phyloP scores from a whole-genome alignment of 2,329 filamentous ascomycete species.

The Fusarium sp. region DNA sequence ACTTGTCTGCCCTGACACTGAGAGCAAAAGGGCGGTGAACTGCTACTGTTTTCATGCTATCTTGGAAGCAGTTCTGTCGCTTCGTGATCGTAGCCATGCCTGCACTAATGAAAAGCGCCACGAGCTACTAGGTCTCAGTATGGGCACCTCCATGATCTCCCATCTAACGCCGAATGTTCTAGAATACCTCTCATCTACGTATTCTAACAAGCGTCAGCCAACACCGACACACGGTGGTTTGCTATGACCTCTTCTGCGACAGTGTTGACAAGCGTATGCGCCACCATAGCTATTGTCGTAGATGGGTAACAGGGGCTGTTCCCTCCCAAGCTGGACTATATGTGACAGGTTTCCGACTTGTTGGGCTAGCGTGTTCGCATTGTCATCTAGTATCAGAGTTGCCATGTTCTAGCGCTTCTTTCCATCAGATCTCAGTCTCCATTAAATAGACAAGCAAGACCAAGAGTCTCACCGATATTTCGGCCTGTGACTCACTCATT shows the following conservation, averaged over 20 bases:
- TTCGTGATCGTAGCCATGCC: not conserved
- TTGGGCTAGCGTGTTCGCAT: not conserved
- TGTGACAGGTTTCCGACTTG: not conserved
- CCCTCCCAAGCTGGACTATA: rapidly evolving
- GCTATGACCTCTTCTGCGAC: not conserved
- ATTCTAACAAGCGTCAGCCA: not conserved
- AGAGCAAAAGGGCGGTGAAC: not conserved
- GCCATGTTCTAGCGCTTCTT: not conserved
- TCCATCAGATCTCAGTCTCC: not conserved
- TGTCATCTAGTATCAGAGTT: not conserved
- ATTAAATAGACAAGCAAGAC: not conserved
- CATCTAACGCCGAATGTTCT: not conserved
- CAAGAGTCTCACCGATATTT: not conserved
- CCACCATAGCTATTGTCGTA: not conserved
- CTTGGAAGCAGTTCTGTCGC: not conserved
- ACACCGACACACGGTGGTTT: not conserved
- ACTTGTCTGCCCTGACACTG: rapidly evolving
- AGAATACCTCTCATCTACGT: not conserved
- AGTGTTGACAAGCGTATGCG: not conserved
- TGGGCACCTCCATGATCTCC: not conserved
- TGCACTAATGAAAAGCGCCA: not conserved
- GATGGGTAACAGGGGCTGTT: not conserved
- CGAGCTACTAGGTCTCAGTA: not conserved
- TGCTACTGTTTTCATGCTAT: too few species aligned
- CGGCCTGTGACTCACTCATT: not conserved